Conservation (phyloP, 805 yeast species). For the Ogataea chonburiensis region DNA sequence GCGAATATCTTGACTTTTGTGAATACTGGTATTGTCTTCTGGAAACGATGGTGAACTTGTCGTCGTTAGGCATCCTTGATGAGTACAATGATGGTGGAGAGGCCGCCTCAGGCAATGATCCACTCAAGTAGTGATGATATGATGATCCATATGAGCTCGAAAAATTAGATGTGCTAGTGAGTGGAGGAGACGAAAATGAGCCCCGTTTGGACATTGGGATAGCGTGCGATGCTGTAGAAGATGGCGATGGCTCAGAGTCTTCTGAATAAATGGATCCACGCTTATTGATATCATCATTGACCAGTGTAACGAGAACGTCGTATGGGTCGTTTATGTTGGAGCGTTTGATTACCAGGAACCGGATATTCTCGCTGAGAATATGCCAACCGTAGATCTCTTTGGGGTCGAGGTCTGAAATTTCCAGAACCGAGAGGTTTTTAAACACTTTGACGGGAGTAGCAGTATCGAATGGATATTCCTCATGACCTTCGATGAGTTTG, state of each 20-base stretch:
- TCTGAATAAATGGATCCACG: slow-evolving; percentile 29
- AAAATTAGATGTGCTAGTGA: slow-evolving; percentile 9
- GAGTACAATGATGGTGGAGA: slow-evolving; percentile 22
- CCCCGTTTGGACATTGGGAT: slow-evolving; percentile 23
- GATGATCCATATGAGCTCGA: slow-evolving; percentile 23
- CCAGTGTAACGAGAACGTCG: slow-evolving; percentile 52
- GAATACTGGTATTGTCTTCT: slow-evolving; percentile 30
- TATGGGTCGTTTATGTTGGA: slow-evolving; percentile 49
- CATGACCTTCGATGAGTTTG: slow-evolving; percentile 56
- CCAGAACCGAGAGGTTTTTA: slow-evolving; percentile 61
- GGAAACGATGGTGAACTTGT: slow-evolving; percentile 16
- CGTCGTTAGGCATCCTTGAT: slow-evolving; percentile 17
- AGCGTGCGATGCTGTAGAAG: slow-evolving; percentile 19
- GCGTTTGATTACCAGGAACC: slow-evolving; percentile 54
- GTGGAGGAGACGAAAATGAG: slow-evolving; percentile 23
- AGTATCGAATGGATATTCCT: slow-evolving; percentile 71
- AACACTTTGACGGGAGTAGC: slow-evolving; percentile 62
- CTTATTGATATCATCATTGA: slow-evolving; percentile 46
- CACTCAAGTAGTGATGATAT: slow-evolving; percentile 27
- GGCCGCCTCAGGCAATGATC: slow-evolving; percentile 27
- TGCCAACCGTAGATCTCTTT: slow-evolving; percentile 70
- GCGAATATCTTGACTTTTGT: slow-evolving; percentile 20
- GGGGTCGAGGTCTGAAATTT: slow-evolving; percentile 58
- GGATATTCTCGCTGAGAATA: slow-evolving; percentile 48
- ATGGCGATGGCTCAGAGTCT: slow-evolving; percentile 20